Base-by-base conservation (phyloP, 352 stramenopile species). In the Pythium dissotocum region DNA sequence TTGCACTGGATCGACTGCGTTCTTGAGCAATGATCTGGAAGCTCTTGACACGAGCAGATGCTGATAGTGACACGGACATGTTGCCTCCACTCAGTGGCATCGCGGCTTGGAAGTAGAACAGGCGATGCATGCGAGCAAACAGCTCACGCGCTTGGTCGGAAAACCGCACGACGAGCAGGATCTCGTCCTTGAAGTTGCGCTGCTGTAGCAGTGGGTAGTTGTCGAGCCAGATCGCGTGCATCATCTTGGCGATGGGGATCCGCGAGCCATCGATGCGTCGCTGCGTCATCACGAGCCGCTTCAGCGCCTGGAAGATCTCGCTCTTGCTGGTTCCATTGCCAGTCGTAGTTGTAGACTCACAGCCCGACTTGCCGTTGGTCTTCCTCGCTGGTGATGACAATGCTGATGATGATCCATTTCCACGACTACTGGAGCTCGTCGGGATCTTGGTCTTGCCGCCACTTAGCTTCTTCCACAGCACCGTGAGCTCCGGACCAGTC, bases 101-200 rank as follows among this genome's bases (percentile, higher is more conserved):
- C 0, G 71, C 77, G 0, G 82, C 77, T 44, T 88, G 79, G 38
- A 93, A 82, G 59, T 95, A 93, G 49, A 88, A 90, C 0, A 95
- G 69, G 0, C 82, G 77, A 65, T 93, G 87, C 74, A 95, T 88
- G 3, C 87, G 77, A 4, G 77, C 62, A 53, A 95, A 85, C 12
- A 90, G 44, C 58, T 88, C 79, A 7, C 76, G 78, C 2, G 64
- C 73, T 0, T 57, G 62, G 6, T 78, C 67, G 12, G 79, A 74
- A 49, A 91, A 74, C 14, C 77, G 76, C 14, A 92, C 64, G 1
- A 79, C 75, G 53, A 91, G 70, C 33, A 90, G 67, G 38, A 91
- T 73, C 6, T 65, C 63, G 1, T 77, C 75, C 12, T 69, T 63
- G 24, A 30, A 51, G 33, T 69, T 69, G 48, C 67, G 54, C 9